These are phyloP conservation scores for Acrasis kona DNA, from an alignment of 78 protist species.

Conservation along the genomic window DNA sequence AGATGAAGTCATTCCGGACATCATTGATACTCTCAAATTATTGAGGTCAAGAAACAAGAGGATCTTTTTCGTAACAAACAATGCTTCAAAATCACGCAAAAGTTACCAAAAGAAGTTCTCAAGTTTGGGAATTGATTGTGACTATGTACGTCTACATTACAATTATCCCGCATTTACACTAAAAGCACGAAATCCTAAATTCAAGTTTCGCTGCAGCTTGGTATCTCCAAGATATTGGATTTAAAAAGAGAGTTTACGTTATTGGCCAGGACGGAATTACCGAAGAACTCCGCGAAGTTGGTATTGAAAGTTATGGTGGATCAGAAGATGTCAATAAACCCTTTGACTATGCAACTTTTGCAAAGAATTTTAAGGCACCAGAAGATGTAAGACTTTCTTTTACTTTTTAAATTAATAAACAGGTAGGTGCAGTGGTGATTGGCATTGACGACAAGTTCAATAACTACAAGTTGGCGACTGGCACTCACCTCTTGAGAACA, in stretches of 20 bases:
- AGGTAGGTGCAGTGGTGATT: neutral
- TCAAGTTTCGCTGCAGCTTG: neutral
- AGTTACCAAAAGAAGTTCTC: neutral
- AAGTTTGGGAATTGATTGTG: neutral
- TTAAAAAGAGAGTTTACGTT: neutral
- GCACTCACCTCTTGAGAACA: neutral
- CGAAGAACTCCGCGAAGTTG: neutral
- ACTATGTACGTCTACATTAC: too few relatives aligned
- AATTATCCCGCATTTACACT: too few relatives aligned
- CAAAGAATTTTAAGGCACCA: too few relatives aligned
- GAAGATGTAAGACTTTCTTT: too few relatives aligned
- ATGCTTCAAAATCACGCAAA: neutral
- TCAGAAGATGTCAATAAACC: neutral
- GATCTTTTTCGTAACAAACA: neutral
- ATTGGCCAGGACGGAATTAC: neutral
- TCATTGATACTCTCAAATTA: neutral
- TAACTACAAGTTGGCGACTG: neutral
- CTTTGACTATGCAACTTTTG: too few relatives aligned
- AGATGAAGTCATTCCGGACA: neutral
- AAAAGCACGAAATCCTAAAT: neutral
- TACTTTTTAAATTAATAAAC: neutral
- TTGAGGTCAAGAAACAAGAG: neutral
- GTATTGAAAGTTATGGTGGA: neutral
- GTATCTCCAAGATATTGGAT: neutral
- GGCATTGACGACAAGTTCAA: neutral